phyloP scores from a whole-genome alignment of 2,329 filamentous ascomycete genomes.

The Penicillium sp. region DNA sequence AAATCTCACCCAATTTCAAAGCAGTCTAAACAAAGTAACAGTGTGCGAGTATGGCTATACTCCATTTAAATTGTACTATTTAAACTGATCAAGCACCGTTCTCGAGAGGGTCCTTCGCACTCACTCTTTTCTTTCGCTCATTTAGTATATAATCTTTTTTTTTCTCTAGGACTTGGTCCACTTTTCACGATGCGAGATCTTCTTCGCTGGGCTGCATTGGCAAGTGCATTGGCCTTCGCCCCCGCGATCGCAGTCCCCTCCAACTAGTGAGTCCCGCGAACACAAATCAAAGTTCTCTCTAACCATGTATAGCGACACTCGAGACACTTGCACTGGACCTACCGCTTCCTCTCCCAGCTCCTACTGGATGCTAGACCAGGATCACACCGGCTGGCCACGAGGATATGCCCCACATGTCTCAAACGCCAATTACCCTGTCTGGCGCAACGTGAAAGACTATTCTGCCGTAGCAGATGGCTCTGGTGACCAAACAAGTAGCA shows the following conservation, averaged over 20 bases:
- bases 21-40: background rate
- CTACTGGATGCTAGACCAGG: conserved; percentile 15
- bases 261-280: background rate
- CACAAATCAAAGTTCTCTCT: background rate
- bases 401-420: conserved; percentile 14
- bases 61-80: background rate
- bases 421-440: conserved; percentile 36
- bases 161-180: background rate
- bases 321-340: conserved; percentile 7
- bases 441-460: conserved; percentile 38
- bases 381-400: conserved; percentile 11
- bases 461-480: conserved; percentile 36
- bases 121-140: background rate
- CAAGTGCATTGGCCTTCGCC: background rate
- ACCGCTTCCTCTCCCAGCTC: conserved; percentile 10
- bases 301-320: background rate
- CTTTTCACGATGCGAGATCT: conserved; percentile 3
- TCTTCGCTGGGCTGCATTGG: conserved; percentile 2
- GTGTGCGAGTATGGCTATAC: background rate
- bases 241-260: conserved; percentile 1
- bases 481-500: conserved; percentile 29
- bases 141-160: background rate
- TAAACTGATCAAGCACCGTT: background rate
- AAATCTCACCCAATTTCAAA: background rate
- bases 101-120: background rate